A percentile compares a stretch with the other conserved stretches of the same genome.
phyloP scores from a whole-genome alignment of 305 asterid species.

The Fraxinus latifolia region DNA sequence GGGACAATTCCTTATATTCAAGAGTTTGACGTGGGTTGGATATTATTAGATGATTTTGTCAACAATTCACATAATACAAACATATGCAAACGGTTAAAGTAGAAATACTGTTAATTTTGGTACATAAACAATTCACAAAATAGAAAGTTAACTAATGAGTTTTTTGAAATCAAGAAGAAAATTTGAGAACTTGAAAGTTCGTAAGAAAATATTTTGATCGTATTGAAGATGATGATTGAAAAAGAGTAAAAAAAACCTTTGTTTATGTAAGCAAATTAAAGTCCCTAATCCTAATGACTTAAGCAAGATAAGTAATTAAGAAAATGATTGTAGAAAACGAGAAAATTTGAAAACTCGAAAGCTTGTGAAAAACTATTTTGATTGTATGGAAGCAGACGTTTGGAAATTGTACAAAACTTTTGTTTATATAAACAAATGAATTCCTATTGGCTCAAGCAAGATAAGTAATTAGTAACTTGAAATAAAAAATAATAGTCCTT shows the following conservation, averaged over 20 bases:
- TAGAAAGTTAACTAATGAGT: background rate
- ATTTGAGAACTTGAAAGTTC: too few relatives aligned
- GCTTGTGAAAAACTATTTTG: background rate
- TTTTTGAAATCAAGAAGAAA: too few relatives aligned
- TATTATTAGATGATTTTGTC: background rate
- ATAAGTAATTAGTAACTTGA: background rate
- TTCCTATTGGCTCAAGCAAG: background rate
- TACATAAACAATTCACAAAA: background rate
- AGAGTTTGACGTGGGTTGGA: background rate
- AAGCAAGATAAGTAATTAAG: background rate
- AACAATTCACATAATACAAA: background rate
- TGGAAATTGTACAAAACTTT: too few relatives aligned
- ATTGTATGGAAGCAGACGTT: background rate
- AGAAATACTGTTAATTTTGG: background rate
- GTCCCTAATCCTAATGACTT: background rate
- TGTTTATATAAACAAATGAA: too few relatives aligned
- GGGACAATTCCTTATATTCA: background rate
- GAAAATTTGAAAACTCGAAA: background rate
- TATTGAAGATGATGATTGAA: too few relatives aligned
- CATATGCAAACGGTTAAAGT: background rate
- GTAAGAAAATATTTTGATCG: too few relatives aligned
- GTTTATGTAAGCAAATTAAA: background rate
- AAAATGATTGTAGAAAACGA: background rate
- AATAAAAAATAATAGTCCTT: too few relatives aligned
- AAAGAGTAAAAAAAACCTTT: too few relatives aligned